A percentile compares a stretch with the other conserved stretches of the same genome.
Conservation (phyloP, 2,329 filamentous ascomycete species). For the Venturia aucupariae region DNA sequence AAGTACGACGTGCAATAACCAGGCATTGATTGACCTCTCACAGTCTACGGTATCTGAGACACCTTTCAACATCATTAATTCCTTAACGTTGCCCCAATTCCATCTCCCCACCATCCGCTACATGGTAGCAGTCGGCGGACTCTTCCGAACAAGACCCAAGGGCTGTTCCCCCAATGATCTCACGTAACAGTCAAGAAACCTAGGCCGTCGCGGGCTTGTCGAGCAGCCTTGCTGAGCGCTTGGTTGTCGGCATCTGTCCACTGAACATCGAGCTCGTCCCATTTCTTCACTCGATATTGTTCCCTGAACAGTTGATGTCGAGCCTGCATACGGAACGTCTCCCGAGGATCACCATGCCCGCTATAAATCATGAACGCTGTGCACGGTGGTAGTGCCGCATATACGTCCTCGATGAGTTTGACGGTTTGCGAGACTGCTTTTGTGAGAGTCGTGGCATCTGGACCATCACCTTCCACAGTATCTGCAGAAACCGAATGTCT, state of each 20-base stretch:
- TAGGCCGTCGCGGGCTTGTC: slow-evolving; percentile 47
- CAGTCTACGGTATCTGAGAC: background rate
- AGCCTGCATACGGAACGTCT: slow-evolving; percentile 45
- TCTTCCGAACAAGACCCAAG: background rate
- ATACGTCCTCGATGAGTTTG: slow-evolving; percentile 42
- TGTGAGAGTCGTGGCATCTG: slow-evolving; percentile 27
- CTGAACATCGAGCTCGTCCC: slow-evolving; percentile 52
- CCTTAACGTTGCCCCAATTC: background rate
- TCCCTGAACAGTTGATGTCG: slow-evolving; percentile 47
- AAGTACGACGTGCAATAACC: background rate
- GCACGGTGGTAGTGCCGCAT: slow-evolving; percentile 46
- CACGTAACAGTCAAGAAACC: slow-evolving; percentile 52
- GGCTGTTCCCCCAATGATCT: slow-evolving; percentile 15
- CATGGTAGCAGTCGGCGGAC: background rate
- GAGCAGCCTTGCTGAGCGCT: slow-evolving; percentile 46
- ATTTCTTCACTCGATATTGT: slow-evolving; percentile 51
- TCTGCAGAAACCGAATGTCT: slow-evolving; percentile 2
- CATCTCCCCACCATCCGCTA: background rate
- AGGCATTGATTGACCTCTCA: background rate
- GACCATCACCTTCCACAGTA: background rate
- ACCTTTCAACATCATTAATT: background rate
- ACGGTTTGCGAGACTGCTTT: slow-evolving; percentile 42
- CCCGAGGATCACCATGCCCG: slow-evolving; percentile 53
- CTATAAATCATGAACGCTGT: slow-evolving; percentile 55
- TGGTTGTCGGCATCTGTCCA: slow-evolving; percentile 59